These are phyloP conservation scores for Mycena pura DNA, from an alignment of 768 basidiomycete genomes.

Conservation along the genomic window DNA sequence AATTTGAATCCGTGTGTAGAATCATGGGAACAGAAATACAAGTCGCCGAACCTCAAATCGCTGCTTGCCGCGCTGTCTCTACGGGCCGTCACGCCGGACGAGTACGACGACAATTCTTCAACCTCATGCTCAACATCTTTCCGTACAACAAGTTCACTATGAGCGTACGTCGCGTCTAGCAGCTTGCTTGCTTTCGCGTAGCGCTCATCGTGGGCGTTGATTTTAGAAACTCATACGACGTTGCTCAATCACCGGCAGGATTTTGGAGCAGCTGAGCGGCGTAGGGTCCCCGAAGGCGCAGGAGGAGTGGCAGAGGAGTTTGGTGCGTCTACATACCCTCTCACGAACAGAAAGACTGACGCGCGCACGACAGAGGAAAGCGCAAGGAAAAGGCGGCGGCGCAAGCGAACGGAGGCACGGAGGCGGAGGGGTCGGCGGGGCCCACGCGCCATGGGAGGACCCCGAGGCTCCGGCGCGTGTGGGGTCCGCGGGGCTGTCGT, in stretches of 20 bases:
- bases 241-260: slow-evolving; percentile 72
- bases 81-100: slow-evolving; percentile 80
- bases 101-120: slow-evolving; percentile 96
- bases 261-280: slow-evolving; percentile 73
- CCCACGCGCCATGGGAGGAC: slow-evolving; percentile 54
- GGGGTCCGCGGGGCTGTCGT: no score
- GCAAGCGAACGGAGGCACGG: slow-evolving; percentile 27
- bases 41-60: slow-evolving; percentile 82
- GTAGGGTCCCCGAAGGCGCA: slow-evolving; percentile 72
- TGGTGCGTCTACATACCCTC: slow-evolving; percentile 50
- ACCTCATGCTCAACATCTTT: slow-evolving; percentile 83
- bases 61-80: slow-evolving; percentile 73
- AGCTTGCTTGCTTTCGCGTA: not conserved
- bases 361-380: slow-evolving; percentile 57
- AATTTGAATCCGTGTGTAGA: slow-evolving; percentile 58
- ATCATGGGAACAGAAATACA: slow-evolving; percentile 81
- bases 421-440: slow-evolving; percentile 43
- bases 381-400: slow-evolving; percentile 41
- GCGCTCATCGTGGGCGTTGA: no score
- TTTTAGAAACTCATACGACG: slow-evolving; percentile 87
- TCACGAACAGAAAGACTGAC: not conserved
- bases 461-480: slow-evolving; percentile 46
- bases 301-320: slow-evolving; percentile 79
- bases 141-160: slow-evolving; percentile 97
- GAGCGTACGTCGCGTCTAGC: slow-evolving; percentile 71